These are phyloP conservation scores for Colletotrichum phormii DNA, from an alignment of 2,329 filamentous ascomycete genomes.

Conservation along the genomic window DNA sequence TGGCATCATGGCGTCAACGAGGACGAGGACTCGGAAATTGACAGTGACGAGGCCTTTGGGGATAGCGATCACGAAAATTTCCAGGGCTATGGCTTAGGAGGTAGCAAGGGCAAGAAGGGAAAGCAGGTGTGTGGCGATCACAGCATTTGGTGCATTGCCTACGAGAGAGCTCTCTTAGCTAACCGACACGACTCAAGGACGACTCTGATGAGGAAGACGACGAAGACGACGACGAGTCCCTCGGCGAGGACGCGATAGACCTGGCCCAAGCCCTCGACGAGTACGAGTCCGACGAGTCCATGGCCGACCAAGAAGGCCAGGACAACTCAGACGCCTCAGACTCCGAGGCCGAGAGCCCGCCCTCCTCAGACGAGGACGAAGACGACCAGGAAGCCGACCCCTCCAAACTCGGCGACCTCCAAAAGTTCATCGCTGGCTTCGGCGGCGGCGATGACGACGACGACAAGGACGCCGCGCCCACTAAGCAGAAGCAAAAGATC, in stretches of 20 bases:
- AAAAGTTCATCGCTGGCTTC: constrained; percentile 77
- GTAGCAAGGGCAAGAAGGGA: constrained; percentile 53
- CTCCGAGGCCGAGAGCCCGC: constrained; percentile 60
- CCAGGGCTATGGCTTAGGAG: constrained; percentile 74
- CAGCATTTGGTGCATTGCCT: neutral
- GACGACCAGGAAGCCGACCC: constrained; percentile 62
- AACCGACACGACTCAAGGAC: constrained; percentile 62
- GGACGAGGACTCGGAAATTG: constrained; percentile 73
- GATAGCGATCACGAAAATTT: constrained; percentile 90
- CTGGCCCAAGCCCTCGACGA: constrained; percentile 68
- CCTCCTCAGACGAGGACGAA: constrained; percentile 57
- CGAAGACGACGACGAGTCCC: constrained; percentile 67
- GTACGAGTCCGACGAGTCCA: constrained; percentile 60
- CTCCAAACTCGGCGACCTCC: constrained; percentile 72
- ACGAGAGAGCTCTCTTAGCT: constrained; percentile 46
- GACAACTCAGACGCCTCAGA: constrained; percentile 54
- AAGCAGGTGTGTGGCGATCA: constrained; percentile 39
- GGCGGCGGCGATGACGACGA: constrained; percentile 69
- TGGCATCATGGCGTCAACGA: constrained; percentile 79
- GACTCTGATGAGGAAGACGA: constrained; percentile 70
- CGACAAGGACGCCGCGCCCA: constrained; percentile 52
- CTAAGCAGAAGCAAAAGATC: constrained; percentile 65
- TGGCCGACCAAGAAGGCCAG: constrained; percentile 49
- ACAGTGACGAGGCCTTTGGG: constrained; percentile 84
- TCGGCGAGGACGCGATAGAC: constrained; percentile 70